A percentile compares a stretch with the other conserved stretches of the same genome.
Conservation (phyloP, 2,329 filamentous ascomycete species). For the Coniochaeta prunicola region DNA sequence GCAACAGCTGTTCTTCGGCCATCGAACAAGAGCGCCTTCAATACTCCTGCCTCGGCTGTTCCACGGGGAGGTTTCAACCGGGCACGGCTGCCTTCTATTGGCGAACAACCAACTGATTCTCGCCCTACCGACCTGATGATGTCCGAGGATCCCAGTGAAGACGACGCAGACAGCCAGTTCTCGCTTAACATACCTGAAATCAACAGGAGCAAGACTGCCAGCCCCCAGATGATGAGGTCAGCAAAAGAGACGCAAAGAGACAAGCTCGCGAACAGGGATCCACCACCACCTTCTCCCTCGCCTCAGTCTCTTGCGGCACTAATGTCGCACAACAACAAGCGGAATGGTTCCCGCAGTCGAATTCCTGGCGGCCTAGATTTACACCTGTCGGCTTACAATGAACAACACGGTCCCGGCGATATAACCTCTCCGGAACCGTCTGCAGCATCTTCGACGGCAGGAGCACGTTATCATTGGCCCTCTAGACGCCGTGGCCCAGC, state of each 20-base stretch:
- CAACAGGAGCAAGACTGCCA: constrained; percentile 62
- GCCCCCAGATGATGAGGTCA: constrained; percentile 50
- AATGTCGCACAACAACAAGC: constrained; percentile 51
- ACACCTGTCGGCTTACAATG: constrained; percentile 51
- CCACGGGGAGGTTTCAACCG: constrained; percentile 55
- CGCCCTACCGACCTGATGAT: background rate
- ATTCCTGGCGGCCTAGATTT: constrained; percentile 66
- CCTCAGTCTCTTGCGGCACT: constrained; percentile 55
- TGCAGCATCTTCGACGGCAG: constrained; percentile 36
- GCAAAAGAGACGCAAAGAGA: constrained; percentile 30
- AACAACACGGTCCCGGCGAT: constrained; percentile 39
- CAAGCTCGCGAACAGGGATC: constrained; percentile 32
- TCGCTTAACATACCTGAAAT: constrained; percentile 33
- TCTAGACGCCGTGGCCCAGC: constrained; percentile 44
- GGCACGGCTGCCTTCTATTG: constrained; percentile 69
- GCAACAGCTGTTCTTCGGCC: constrained; percentile 63
- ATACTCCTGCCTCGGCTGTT: constrained; percentile 61
- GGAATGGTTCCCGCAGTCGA: constrained; percentile 68
- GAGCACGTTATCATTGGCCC: constrained; percentile 44
- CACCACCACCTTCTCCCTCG: constrained; percentile 60
- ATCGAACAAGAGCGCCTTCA: constrained; percentile 59
- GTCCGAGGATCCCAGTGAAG: constrained; percentile 1
- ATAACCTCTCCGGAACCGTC: constrained; percentile 51
- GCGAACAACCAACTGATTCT: constrained; percentile 47
- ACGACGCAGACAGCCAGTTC: constrained; percentile 16